Evolutionary conservation across 1,139 yeast species (phyloP).

Genomic region (Hansenula lynferdii): DNA sequence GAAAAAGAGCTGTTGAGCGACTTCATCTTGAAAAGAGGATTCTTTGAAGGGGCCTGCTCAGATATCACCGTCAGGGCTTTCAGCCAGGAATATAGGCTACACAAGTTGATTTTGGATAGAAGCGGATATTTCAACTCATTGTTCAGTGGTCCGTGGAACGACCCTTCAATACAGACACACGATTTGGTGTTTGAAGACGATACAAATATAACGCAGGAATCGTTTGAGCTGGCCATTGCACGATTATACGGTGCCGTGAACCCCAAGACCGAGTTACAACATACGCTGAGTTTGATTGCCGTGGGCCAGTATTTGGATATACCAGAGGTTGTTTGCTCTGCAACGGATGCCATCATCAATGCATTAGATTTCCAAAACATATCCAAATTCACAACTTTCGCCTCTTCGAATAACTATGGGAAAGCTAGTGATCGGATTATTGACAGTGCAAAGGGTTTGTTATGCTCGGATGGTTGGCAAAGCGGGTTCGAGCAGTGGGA

Average conservation of each 20-base stretch:
- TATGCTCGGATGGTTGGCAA: conserved; percentile 44
- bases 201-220: conserved; percentile 34
- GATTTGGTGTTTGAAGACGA: conserved; percentile 37
- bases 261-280: conserved; percentile 25
- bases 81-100: conserved; percentile 36
- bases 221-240: conserved; percentile 41
- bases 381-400: conserved; percentile 35
- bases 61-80: conserved; percentile 45
- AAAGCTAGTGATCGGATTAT: conserved; percentile 37
- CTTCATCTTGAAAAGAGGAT: conserved; percentile 33
- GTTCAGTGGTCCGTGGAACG: conserved; percentile 39
- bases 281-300: conserved; percentile 38
- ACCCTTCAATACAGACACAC: conserved; percentile 17
- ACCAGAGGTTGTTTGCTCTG: conserved; percentile 36
- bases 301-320: conserved; percentile 45
- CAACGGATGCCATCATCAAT: conserved; percentile 34
- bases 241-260: conserved; percentile 39
- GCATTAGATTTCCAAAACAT: conserved; percentile 30
- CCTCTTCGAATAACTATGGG: conserved; percentile 38
- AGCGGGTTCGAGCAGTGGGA: conserved; percentile 39
- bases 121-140: conserved; percentile 42
- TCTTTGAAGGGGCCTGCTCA: conserved; percentile 39
- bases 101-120: conserved; percentile 38
- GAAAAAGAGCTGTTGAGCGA: conserved; percentile 24
- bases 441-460: conserved; percentile 40